Conservation (phyloP, 257 asterid species). For the Solanum habrochaites region DNA sequence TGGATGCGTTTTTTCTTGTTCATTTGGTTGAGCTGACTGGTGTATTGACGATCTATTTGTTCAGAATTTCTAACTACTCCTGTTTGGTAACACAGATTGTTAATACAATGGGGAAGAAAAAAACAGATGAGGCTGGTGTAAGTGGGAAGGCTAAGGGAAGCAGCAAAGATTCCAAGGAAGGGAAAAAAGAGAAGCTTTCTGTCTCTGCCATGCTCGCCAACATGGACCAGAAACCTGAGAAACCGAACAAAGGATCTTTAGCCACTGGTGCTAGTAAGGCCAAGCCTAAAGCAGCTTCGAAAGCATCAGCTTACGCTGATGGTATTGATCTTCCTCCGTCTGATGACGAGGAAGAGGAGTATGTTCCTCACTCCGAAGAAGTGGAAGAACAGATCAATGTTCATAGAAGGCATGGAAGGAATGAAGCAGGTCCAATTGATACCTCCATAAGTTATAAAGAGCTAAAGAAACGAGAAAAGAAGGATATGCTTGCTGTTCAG, state of each 20-base stretch:
- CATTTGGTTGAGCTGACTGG: background rate
- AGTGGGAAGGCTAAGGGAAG: slow-evolving; percentile 37
- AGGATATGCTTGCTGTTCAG: slow-evolving; percentile 38
- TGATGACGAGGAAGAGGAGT: slow-evolving; percentile 46
- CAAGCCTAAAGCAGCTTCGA: slow-evolving; percentile 38
- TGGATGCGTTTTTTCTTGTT: background rate
- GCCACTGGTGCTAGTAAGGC: slow-evolving; percentile 23
- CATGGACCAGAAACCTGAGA: slow-evolving; percentile 54
- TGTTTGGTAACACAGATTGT: background rate
- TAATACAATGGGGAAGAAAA: slow-evolving; percentile 49
- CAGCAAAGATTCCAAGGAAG: slow-evolving; percentile 28
- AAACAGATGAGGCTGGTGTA: slow-evolving; percentile 37
- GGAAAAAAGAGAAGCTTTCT: slow-evolving; percentile 32
- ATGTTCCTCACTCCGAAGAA: slow-evolving; percentile 10
- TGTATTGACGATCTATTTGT: background rate
- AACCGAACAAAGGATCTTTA: slow-evolving; percentile 37
- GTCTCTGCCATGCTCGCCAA: slow-evolving; percentile 55
- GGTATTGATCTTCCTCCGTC: slow-evolving; percentile 53
- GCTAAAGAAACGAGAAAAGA: slow-evolving; percentile 47
- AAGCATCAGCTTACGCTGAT: slow-evolving; percentile 29
- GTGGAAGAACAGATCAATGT: slow-evolving; percentile 14
- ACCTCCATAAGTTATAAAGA: slow-evolving; percentile 28
- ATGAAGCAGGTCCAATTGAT: slow-evolving; percentile 23
- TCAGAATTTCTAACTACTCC: background rate
- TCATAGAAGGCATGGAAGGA: slow-evolving; percentile 14